Conservation (phyloP, 176 grass and related monocot genomes). For the Puya raimondii region DNA sequence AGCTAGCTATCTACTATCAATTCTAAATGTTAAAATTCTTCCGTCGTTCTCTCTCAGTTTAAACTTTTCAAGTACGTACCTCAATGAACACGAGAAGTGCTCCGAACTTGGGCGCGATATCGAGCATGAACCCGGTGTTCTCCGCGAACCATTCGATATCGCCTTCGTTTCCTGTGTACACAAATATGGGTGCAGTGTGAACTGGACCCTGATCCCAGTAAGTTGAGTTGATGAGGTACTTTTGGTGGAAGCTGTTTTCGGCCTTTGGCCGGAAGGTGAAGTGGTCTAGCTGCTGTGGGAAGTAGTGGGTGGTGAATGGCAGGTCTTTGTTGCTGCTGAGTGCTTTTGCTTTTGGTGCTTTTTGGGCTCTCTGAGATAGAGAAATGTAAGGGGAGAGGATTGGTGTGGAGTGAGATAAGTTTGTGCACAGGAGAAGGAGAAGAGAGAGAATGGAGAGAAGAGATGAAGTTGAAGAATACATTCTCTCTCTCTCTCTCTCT, state of each 20-base stretch:
- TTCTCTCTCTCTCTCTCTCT: not conserved
- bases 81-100: slow-evolving; percentile 96
- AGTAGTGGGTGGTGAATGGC: slow-evolving; percentile 69
- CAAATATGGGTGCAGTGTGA: slow-evolving; percentile 53
- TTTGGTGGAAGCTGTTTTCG: slow-evolving; percentile 52
- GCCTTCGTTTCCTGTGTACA: slow-evolving; percentile 90
- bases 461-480: slow-evolving; percentile 1
- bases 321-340: not conserved
- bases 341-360: slow-evolving; percentile 4
- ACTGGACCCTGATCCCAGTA: slow-evolving; percentile 37
- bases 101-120: slow-evolving; percentile 60
- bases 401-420: not conserved
- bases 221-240: slow-evolving; percentile 83
- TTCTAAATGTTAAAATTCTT: no score
- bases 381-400: slow-evolving; percentile 10
- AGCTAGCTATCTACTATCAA: no score
- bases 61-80: slow-evolving; percentile 20
- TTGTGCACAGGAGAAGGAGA: slow-evolving; percentile 12
- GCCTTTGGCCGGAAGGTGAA: slow-evolving; percentile 89
- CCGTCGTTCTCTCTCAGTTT: not conserved
- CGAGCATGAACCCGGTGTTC: slow-evolving; percentile 88
- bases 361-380: slow-evolving; percentile 5
- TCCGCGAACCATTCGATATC: slow-evolving; percentile 79
- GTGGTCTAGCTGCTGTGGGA: slow-evolving; percentile 88
- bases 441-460: slow-evolving; percentile 4